Evolutionary conservation across 345 rosid species (phyloP), one percentile per base, ranked within the genome.

Genomic region (Laguncularia racemosa): DNA sequence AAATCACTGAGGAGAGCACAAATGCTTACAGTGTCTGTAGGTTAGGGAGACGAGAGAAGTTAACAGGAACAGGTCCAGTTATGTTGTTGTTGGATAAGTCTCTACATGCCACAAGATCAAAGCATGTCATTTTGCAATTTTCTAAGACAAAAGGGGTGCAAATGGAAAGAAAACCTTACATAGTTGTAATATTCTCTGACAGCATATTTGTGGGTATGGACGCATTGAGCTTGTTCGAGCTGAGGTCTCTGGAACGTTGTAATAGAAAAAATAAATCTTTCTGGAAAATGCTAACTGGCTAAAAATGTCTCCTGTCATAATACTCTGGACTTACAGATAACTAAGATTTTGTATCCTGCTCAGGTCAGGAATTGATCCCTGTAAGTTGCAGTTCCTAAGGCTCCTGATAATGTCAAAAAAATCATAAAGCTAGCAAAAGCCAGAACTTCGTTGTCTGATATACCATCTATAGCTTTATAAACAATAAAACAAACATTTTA

Each of bases 331-430:
- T 81, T 76, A 89, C 99, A 93, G 67, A 77, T 93, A 93, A 67
- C 88, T 84, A 73, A 93, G 99, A 4, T 67, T 2, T 15, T 79
- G 81, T 54, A 93, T 85, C 21, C 61, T 64, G 71, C 97, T 93
- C 63, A 93, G 71, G 68, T 93, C 95, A 66, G 99, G 99, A 46
- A 93, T 73, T 47, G 79, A 73, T 59, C 99, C 99, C 73, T 72
- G 80, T 88, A 93, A 84, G 67, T 73, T 73, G 61, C 99, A 93
- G 71, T 83, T 93, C 71, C 95, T 80, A 49, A 89, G 79, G 53
- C 99, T 93, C 91, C 99, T 93, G 82, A 72, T 2, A 71, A 65
- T 20, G 56, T 70, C 67, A 73, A 57, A 53, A 46, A 61, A 20
- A 57, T 33, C 40, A 3, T 33, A 4, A 33, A 4, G 40, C 40